These are phyloP conservation scores for Aspergillus ochraceus DNA, from an alignment of 2,329 filamentous ascomycete species.

Conservation along the genomic window DNA sequence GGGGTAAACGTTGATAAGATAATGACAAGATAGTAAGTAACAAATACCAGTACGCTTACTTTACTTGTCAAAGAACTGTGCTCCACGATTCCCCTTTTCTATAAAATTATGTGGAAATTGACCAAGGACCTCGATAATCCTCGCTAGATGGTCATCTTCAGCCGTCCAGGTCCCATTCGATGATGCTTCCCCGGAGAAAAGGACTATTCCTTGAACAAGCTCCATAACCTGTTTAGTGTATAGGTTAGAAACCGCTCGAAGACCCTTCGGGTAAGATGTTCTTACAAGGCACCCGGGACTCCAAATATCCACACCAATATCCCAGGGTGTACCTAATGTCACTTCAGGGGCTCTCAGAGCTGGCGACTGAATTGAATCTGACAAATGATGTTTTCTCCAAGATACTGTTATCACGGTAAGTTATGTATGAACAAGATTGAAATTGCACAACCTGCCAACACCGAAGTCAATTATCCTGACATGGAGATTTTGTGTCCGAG, in stretches of 20 bases:
- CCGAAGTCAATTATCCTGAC: slow-evolving; percentile 25
- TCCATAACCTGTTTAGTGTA: slow-evolving; percentile 18
- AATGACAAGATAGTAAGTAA: background rate
- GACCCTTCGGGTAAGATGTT: background rate
- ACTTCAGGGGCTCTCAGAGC: slow-evolving; percentile 26
- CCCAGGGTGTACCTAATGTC: slow-evolving; percentile 27
- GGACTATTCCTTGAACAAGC: slow-evolving; percentile 26
- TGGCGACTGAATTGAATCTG: slow-evolving; percentile 21
- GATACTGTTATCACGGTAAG: slow-evolving; percentile 11
- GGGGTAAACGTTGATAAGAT: background rate
- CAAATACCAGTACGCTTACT: slow-evolving; percentile 9
- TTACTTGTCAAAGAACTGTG: slow-evolving; percentile 22
- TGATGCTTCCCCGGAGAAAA: slow-evolving; percentile 24
- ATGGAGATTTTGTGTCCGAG: slow-evolving; percentile 15
- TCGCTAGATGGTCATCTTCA: slow-evolving; percentile 28
- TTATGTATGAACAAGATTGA: background rate
- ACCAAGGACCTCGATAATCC: slow-evolving; percentile 26
- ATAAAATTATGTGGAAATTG: slow-evolving; percentile 21
- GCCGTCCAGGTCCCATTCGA: slow-evolving; percentile 24
- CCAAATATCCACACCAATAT: slow-evolving; percentile 29
- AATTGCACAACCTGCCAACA: slow-evolving; percentile 15
- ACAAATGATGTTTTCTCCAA: slow-evolving; percentile 19
- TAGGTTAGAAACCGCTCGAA: background rate
- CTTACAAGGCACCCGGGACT: slow-evolving; percentile 32
- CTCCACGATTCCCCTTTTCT: slow-evolving; percentile 15